phyloP scores from a whole-genome alignment of 768 basidiomycete genomes.

The Mycena leptocephala region DNA sequence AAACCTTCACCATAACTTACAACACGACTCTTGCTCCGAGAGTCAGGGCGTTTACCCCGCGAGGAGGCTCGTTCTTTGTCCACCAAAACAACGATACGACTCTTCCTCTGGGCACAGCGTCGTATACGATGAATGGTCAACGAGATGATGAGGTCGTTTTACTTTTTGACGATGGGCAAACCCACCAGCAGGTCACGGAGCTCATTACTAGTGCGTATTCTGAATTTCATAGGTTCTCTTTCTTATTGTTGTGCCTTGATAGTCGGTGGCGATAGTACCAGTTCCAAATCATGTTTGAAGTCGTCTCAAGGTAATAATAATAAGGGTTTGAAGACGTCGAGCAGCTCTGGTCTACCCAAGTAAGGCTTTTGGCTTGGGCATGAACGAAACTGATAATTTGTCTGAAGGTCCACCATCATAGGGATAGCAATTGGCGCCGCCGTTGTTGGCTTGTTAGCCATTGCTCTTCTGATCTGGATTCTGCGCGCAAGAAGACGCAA shows the following conservation, averaged over 20 bases:
- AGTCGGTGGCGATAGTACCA: conserved; percentile 50
- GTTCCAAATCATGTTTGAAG: conserved; percentile 3
- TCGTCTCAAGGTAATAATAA: background rate
- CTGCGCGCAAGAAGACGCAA: conserved; percentile 57
- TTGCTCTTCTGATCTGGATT: conserved; percentile 63
- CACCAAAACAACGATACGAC: conserved; percentile 42
- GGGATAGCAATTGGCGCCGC: conserved; percentile 61
- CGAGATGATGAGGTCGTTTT: conserved; percentile 59
- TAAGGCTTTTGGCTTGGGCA: conserved; percentile 20
- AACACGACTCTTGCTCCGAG: conserved; percentile 51
- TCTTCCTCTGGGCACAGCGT: conserved; percentile 46
- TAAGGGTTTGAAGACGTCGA: background rate
- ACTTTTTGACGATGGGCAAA: conserved; percentile 59
- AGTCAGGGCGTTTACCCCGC: conserved; percentile 58
- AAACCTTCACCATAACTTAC: conserved; percentile 63
- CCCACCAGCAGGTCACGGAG: conserved; percentile 57
- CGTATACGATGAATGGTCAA: conserved; percentile 59
- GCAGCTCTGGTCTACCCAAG: conserved; percentile 33
- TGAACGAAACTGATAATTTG: background rate
- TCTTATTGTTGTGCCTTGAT: background rate
- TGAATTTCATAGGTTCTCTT: conserved; percentile 3
- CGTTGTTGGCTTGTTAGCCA: conserved; percentile 54
- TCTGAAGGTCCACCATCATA: conserved; percentile 60
- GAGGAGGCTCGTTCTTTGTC: conserved; percentile 49
- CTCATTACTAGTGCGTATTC: conserved; percentile 58